Percentiles rank a stretch among this genome's conserved stretches.
Conservation (phyloP, 139 green algal species). For the Micractinium conductrix region DNA sequence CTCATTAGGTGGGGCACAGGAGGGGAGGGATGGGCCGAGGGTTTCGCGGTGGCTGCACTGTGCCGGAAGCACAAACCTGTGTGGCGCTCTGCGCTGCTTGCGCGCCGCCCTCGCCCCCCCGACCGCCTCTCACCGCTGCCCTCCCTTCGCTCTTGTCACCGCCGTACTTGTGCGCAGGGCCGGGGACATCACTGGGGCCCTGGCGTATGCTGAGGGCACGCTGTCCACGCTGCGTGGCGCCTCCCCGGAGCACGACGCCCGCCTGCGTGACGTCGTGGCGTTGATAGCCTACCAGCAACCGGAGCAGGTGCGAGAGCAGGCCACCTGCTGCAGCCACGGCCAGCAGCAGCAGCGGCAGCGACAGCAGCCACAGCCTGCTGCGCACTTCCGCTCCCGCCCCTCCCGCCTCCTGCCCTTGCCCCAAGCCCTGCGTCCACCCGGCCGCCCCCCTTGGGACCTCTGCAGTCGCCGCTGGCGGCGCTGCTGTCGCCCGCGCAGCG, state of each 20-base stretch:
- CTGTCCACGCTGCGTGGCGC: constrained; percentile 56
- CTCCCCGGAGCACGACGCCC: constrained; percentile 28
- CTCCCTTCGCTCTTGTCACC: not conserved
- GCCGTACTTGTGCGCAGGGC: constrained; percentile 31
- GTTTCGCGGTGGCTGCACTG: not conserved
- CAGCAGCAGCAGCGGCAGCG: too few relatives aligned
- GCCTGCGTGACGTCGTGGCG: constrained; percentile 73
- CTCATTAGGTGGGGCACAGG: constrained; percentile 59
- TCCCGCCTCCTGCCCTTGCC: too few relatives aligned
- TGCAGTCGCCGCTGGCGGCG: constrained; percentile 59
- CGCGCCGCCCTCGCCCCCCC: not conserved
- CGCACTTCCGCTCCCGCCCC: not conserved
- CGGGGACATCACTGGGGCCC: constrained; percentile 54
- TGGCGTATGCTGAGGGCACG: constrained; percentile 57
- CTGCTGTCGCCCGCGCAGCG: constrained; percentile 67
- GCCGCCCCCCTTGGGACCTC: too few relatives aligned
- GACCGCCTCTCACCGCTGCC: not conserved
- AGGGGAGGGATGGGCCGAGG: too few relatives aligned
- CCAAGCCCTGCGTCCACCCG: too few relatives aligned
- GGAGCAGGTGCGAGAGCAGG: constrained; percentile 11
- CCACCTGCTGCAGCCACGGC: too few relatives aligned
- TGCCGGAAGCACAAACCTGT: not conserved
- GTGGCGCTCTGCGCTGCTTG: not conserved
- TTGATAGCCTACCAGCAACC: constrained; percentile 82
- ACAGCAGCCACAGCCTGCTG: not conserved